Evolutionary conservation across 2,329 filamentous ascomycete species (phyloP).

Genomic region (Alternaria metachromatica): DNA sequence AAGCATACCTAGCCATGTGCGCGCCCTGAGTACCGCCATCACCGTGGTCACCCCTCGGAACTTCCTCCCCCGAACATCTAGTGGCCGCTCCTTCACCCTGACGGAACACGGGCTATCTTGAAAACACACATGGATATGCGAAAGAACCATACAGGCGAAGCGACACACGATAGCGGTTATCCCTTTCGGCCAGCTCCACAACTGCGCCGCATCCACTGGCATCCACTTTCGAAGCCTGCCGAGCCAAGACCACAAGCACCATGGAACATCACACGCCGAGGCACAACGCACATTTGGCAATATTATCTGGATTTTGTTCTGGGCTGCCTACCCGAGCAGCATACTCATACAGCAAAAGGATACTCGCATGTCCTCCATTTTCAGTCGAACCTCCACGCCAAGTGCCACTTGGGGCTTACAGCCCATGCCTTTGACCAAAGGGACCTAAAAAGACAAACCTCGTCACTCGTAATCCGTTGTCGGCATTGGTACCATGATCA

Average conservation of each 20-base stretch:
- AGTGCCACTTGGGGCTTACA: constrained; percentile 3
- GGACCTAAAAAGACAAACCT: constrained; percentile 28
- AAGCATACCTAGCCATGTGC: not conserved
- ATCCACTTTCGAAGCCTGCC: not conserved
- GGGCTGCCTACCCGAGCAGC: constrained; percentile 12
- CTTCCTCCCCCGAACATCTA: not conserved
- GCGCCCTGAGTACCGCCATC: not conserved
- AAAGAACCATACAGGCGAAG: not conserved
- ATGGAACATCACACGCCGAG: constrained; percentile 8
- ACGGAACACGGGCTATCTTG: not conserved
- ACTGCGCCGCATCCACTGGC: not conserved
- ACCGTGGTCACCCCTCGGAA: not conserved
- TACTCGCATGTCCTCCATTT: constrained; percentile 9
- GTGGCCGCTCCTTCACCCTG: constrained; percentile 4
- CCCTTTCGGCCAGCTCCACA: not conserved
- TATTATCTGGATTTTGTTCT: constrained; percentile 19
- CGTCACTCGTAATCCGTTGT: constrained; percentile 31
- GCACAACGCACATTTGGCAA: not conserved
- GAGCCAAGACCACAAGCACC: not conserved
- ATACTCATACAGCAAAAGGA: constrained; percentile 27
- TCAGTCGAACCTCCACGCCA: constrained; percentile 8
- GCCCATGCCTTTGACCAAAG: constrained; percentile 8
- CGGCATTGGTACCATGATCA: constrained; percentile 17
- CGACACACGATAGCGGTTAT: not conserved
- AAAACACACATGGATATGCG: not conserved